A percentile compares a stretch with the other conserved stretches of the same genome.
Evolutionary conservation across 164 flowering plant genomes (phyloP).

Genomic region (Chimonanthus salicifolius): DNA sequence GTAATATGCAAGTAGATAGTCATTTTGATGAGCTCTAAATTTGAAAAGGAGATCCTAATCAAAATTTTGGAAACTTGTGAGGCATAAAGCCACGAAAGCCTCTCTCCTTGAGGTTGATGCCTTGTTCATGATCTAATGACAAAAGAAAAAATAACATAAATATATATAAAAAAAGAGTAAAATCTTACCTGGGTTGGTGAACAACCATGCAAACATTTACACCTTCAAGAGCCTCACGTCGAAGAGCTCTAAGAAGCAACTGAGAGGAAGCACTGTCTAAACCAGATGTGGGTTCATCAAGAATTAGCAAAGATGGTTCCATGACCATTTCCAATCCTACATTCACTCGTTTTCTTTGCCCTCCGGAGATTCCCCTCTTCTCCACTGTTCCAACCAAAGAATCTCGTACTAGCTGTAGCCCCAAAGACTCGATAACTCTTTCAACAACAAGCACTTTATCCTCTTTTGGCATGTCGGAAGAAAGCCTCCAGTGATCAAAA

Average conservation of each 20-base stretch:
- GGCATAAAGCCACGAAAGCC: too few species aligned
- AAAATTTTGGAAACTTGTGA: background rate
- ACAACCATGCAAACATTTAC: constrained; percentile 93
- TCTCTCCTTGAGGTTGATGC: too few species aligned
- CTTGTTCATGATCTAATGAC: too few species aligned
- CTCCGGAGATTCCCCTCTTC: constrained; percentile 97
- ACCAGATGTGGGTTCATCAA: constrained; percentile 97
- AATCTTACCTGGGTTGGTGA: constrained; percentile 86
- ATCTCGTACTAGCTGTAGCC: constrained; percentile 74
- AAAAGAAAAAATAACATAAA: too few species aligned
- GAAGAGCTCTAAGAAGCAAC: constrained; percentile 82
- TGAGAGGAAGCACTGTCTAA: constrained; percentile 91
- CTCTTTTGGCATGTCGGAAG: constrained; percentile 65
- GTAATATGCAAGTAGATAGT: too few species aligned
- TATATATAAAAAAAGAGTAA: too few species aligned
- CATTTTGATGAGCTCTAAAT: background rate
- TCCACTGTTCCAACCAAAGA: constrained; percentile 96
- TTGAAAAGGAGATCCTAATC: background rate
- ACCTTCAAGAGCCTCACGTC: constrained; percentile 95
- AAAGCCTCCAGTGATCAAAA: constrained; percentile 40
- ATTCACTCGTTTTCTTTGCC: constrained; percentile 95
- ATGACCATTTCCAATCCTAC: constrained; percentile 99
- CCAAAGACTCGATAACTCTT: constrained; percentile 88
- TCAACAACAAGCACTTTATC: constrained; percentile 90
- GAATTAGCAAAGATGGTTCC: constrained; percentile 91